Evolutionary conservation across 768 basidiomycete genomes (phyloP).

Genomic region (Russula sp.): DNA sequence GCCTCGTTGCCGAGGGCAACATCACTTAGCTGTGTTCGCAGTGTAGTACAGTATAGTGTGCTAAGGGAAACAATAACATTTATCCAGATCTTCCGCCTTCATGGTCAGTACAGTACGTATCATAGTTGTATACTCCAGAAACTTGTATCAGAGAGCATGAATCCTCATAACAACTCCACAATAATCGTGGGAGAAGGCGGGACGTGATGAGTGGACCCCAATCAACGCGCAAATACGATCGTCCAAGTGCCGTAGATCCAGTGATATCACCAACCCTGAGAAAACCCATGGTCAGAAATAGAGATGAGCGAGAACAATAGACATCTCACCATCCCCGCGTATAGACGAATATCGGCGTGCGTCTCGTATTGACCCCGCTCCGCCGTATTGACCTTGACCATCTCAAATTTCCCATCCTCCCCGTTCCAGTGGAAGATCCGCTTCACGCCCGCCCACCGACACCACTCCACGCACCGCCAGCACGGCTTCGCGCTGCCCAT

Average conservation of each 20-base stretch:
- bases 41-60: no score
- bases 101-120: no score
- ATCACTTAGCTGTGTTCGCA: neutral
- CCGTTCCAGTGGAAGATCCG: constrained; percentile 50
- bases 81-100: neutral
- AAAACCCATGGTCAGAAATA: neutral
- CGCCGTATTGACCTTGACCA: constrained; percentile 43
- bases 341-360: constrained; percentile 39
- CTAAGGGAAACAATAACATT: no score
- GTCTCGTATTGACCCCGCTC: constrained; percentile 41
- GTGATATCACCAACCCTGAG: constrained; percentile 11
- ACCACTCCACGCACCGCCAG: constrained; percentile 53
- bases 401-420: constrained; percentile 33
- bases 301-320: neutral
- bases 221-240: neutral
- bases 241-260: neutral
- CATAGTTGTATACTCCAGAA: no score
- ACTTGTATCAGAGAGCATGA: no score
- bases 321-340: constrained; percentile 40
- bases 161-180: neutral
- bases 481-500: constrained; percentile 48
- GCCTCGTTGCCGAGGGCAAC: neutral
- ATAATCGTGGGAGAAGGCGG: neutral
- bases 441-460: constrained; percentile 51
- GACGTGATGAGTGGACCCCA: neutral